Base-by-base conservation (phyloP, 345 rosid species). In the Gossypium stocksii region DNA sequence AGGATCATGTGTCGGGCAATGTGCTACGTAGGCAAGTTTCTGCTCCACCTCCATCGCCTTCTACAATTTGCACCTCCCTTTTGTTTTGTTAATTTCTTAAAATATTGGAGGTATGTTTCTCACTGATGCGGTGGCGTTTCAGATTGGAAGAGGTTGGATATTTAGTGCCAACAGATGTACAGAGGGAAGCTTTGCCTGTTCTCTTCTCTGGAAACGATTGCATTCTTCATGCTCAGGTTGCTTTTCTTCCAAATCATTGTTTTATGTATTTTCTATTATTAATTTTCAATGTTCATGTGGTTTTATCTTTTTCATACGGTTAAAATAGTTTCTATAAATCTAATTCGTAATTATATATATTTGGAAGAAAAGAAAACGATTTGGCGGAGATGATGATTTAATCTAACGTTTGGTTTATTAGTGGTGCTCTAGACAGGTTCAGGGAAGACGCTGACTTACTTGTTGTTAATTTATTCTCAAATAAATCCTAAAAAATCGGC, bases 191-290 rank as follows among this genome's bases (percentile, higher is more conserved):
- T 74, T 73, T 94, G 38, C 94, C 97, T 59, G 79, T 80, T 79
- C 83, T 94, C 73, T 88, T 94, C 75, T 83, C 84, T 0, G 86
- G 97, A 45, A 84, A 75, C 58, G 98, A 92, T 64, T 94, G 93
- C 79, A 83, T 94, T 29, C 92, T 94, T 76, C 98, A 94, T 77
- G 93, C 97, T 52, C 97, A 94, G 91, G 98, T 94, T 76, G 48
- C 29, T 70, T 80, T 74, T 72, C 78, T 76, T 61, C 67, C 75
- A 67, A 7, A 2, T 15, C 5, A 22, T 9, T 23, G 34, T 23
- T 13, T 20, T 69, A 25, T 23, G 41, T 4, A 8, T 13, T 64
- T 56, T 38, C 19, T 38, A 45, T 0, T 17, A 16, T 7, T 27
- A 25, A 34, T 20, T 66, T 66, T 9, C 1, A 6, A 46, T 7